Percentiles rank a stretch among this genome's conserved stretches.
Evolutionary conservation across 768 basidiomycete species (phyloP).

Genomic region (Suillus subalutaceus): DNA sequence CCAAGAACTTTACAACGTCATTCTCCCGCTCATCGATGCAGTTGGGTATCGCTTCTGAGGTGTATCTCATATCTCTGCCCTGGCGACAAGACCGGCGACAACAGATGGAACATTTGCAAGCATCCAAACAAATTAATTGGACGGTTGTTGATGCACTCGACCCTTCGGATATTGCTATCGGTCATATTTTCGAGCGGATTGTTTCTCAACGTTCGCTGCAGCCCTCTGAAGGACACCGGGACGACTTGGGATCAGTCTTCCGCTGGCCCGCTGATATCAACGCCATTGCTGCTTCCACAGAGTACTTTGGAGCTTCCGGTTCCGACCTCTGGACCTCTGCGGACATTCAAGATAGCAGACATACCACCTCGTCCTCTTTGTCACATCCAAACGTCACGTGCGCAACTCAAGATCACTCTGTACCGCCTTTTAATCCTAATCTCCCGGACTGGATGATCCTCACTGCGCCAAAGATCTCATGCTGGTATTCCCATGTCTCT

Average conservation of each 20-base stretch:
- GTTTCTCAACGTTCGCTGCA: constrained; percentile 29
- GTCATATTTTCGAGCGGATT: constrained; percentile 48
- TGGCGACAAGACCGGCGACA: constrained; percentile 54
- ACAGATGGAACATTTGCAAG: constrained; percentile 59
- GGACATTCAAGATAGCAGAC: not conserved
- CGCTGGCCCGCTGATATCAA: constrained; percentile 45
- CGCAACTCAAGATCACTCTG: constrained; percentile 43
- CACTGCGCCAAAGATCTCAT: constrained; percentile 63
- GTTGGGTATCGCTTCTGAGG: constrained; percentile 43
- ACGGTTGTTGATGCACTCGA: constrained; percentile 54
- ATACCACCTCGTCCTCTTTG: constrained; percentile 7
- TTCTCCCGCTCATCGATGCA: not conserved
- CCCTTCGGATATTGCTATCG: constrained; percentile 40
- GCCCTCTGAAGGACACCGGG: constrained; percentile 12
- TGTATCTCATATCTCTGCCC: constrained; percentile 65
- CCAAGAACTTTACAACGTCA: not conserved
- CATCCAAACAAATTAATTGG: constrained; percentile 52
- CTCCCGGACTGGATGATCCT: constrained; percentile 54
- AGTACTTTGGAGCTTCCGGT: constrained; percentile 18
- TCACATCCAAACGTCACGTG: constrained; percentile 41
- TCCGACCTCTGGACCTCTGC: constrained; percentile 24
- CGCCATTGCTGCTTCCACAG: constrained; percentile 20
- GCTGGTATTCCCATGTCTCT: constrained; percentile 70
- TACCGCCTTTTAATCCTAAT: constrained; percentile 36
- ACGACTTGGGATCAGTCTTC: constrained; percentile 22